Percentiles rank a stretch among this genome's conserved stretches.
phyloP scores from a whole-genome alignment of 805 yeast species.

The Isabelozyma gotoi region DNA sequence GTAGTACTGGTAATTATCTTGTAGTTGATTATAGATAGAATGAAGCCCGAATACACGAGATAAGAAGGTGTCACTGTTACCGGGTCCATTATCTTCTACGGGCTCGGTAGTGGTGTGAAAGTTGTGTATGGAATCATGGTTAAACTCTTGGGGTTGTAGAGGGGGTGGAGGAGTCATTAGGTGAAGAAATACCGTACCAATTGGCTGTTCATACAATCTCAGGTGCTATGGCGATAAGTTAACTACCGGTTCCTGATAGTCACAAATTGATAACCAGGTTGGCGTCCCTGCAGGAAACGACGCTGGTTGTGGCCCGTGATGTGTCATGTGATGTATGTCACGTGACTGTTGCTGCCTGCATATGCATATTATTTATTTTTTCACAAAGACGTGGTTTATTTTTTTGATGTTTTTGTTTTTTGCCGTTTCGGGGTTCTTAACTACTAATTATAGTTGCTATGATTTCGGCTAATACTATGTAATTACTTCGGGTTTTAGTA shows the following conservation, averaged over 20 bases:
- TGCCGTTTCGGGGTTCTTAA: background rate
- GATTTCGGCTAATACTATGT: too few species aligned
- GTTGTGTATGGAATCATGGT: background rate
- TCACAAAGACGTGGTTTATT: too few species aligned
- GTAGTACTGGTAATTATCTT: constrained; percentile 39
- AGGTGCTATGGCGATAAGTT: background rate
- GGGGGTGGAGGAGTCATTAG: background rate
- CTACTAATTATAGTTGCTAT: background rate
- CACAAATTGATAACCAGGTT: background rate
- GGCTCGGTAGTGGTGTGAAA: background rate
- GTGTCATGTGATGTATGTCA: too few species aligned
- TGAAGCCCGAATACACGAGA: constrained; percentile 62
- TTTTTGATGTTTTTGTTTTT: too few species aligned
- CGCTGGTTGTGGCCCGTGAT: background rate
- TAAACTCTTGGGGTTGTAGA: background rate
- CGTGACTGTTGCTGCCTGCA: too few species aligned
- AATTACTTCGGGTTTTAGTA: too few species aligned
- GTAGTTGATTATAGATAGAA: constrained; percentile 41
- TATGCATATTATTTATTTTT: too few species aligned
- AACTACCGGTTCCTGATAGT: background rate
- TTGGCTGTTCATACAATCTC: background rate
- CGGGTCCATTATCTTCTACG: background rate
- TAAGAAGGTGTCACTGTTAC: constrained; percentile 52
- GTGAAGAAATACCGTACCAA: background rate
- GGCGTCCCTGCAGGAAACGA: background rate